Percentiles rank a stretch among this genome's conserved stretches.
phyloP scores from a whole-genome alignment of 2,329 filamentous ascomycete species.

The Stachybotrys echinatus region DNA sequence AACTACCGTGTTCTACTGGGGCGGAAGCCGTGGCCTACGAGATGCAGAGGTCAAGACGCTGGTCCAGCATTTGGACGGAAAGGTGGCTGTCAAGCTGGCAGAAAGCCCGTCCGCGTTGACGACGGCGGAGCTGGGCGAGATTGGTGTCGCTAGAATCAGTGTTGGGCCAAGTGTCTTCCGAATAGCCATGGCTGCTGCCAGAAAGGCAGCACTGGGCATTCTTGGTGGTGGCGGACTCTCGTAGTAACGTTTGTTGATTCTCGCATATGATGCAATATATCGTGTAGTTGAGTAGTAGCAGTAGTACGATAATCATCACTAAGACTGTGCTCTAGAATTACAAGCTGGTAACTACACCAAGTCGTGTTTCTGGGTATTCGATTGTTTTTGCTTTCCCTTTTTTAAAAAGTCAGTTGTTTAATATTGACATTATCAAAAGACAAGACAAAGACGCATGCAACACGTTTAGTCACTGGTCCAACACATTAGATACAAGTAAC shows the following conservation, averaged over 20 bases:
- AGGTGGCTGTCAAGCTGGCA: slow-evolving; percentile 41
- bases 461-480: too few relatives aligned
- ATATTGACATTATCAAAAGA: too few relatives aligned
- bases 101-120: slow-evolving; percentile 31
- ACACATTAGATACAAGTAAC: too few relatives aligned
- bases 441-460: too few relatives aligned
- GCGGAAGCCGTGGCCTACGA: slow-evolving; percentile 32
- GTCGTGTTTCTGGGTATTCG: too few relatives aligned
- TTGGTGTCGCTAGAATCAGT: slow-evolving; percentile 52
- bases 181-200: slow-evolving; percentile 32
- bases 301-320: too few relatives aligned
- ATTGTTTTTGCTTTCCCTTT: too few relatives aligned
- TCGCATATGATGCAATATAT: too few relatives aligned
- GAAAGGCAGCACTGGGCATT: slow-evolving; percentile 24
- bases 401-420: too few relatives aligned
- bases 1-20: slow-evolving; percentile 57
- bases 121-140: slow-evolving; percentile 34
- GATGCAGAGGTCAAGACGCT: slow-evolving; percentile 40
- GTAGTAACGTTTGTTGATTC: background rate
- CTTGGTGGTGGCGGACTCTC: slow-evolving; percentile 15
- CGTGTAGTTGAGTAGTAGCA: too few relatives aligned
- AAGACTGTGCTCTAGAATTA: too few relatives aligned
- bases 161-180: slow-evolving; percentile 43
- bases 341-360: too few relatives aligned
- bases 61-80: slow-evolving; percentile 42